Percentiles rank a stretch among this genome's conserved stretches.
Conservation (phyloP, 768 basidiomycete species). For the Lentinula sp. region DNA sequence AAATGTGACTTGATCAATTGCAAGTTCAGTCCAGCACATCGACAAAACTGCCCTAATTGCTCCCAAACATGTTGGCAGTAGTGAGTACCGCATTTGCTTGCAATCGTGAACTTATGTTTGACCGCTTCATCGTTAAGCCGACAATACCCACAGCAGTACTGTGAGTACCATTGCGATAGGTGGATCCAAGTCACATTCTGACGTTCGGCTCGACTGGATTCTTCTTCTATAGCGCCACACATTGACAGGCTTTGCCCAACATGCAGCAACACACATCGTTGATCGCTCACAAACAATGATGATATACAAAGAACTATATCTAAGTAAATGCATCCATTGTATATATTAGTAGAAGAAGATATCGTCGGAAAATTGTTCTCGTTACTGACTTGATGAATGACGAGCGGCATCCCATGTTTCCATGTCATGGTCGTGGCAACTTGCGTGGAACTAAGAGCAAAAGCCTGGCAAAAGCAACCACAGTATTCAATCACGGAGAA, state of each 20-base stretch:
- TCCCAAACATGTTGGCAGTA: constrained; percentile 64
- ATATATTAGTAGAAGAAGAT: neutral
- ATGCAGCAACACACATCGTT: constrained; percentile 23
- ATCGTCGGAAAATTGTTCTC: neutral
- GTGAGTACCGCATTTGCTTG: constrained; percentile 31
- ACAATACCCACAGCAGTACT: constrained; percentile 64
- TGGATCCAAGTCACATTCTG: neutral
- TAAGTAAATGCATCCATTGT: neutral
- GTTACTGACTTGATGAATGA: neutral
- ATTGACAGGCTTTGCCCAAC: constrained; percentile 53
- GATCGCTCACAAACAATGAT: constrained; percentile 2
- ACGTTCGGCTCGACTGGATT: constrained; percentile 10
- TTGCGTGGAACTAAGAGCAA: constrained; percentile 8
- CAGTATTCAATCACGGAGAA: neutral
- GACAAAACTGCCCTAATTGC: constrained; percentile 48
- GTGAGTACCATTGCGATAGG: constrained; percentile 21
- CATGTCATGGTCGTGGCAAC: neutral
- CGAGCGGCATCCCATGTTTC: neutral
- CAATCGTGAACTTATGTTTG: constrained; percentile 3
- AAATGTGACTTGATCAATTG: constrained; percentile 54
- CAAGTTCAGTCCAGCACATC: constrained; percentile 58
- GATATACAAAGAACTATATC: neutral
- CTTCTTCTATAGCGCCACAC: constrained; percentile 41
- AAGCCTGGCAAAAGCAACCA: constrained; percentile 11
- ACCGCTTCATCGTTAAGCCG: constrained; percentile 30